phyloP scores from a whole-genome alignment of 257 asterid genomes.

The Solanum corneliomulleri region DNA sequence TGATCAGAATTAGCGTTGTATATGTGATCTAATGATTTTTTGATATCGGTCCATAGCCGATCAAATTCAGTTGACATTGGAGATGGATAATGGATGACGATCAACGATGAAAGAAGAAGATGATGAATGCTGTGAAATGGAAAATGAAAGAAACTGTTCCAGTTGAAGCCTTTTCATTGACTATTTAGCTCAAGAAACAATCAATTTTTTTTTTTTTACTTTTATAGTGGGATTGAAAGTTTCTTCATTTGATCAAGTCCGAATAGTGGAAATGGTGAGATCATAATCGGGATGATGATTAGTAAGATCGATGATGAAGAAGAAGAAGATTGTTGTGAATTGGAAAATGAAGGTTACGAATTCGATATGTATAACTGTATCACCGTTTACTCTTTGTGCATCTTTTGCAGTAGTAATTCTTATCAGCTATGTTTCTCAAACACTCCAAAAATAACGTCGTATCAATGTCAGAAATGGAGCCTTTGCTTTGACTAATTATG shows the following conservation, averaged over 20 bases:
- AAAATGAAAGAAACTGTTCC: background rate
- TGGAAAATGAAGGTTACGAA: background rate
- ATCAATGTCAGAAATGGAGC: background rate
- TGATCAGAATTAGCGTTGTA: background rate
- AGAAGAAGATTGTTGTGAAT: background rate
- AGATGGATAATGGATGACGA: background rate
- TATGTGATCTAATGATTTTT: background rate
- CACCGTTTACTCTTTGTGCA: background rate
- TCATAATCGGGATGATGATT: background rate
- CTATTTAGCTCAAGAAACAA: background rate
- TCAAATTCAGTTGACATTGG: background rate
- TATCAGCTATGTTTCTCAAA: background rate
- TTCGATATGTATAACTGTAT: background rate
- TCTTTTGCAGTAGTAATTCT: background rate
- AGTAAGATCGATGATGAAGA: background rate
- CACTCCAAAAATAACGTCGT: background rate
- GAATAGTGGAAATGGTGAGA: too few relatives aligned
- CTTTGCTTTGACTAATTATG: background rate
- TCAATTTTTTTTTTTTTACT: background rate
- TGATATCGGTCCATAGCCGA: background rate
- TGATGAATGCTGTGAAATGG: background rate
- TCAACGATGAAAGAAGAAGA: background rate
- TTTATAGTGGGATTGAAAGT: background rate
- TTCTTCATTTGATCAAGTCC: background rate
- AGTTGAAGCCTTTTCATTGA: background rate